Evolutionary conservation across 768 basidiomycete genomes (phyloP).

Genomic region (Lentinula raphanica): DNA sequence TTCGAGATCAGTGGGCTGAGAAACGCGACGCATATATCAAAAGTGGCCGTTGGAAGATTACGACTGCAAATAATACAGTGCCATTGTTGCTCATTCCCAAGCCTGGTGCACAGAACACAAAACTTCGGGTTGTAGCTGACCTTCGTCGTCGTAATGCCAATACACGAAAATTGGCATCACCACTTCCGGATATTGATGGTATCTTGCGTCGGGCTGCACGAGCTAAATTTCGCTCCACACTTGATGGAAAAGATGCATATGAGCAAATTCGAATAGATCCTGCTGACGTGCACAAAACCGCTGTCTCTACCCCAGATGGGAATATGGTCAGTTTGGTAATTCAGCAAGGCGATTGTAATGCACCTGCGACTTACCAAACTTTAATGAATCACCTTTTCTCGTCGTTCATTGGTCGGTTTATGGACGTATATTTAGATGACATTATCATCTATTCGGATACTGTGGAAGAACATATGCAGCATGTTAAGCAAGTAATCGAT

Average conservation of each 20-base stretch:
- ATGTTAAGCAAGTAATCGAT: conserved; percentile 22
- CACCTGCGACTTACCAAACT: conserved; percentile 28
- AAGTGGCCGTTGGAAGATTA: conserved; percentile 22
- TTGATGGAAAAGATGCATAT: conserved; percentile 37
- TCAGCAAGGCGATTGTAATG: conserved; percentile 26
- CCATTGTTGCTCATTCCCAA: conserved; percentile 23
- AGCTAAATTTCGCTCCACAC: conserved; percentile 21
- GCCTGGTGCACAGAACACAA: conserved; percentile 12
- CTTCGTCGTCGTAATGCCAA: conserved; percentile 32
- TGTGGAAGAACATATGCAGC: conserved; percentile 21
- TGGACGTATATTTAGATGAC: conserved; percentile 33
- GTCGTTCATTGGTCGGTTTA: conserved; percentile 21
- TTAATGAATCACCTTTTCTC: conserved; percentile 29
- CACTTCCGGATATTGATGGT: conserved; percentile 35
- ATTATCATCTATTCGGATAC: conserved; percentile 31
- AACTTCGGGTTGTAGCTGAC: conserved; percentile 32
- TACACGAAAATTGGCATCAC: conserved; percentile 28
- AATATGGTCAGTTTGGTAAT: conserved; percentile 26
- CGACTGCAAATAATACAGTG: not conserved
- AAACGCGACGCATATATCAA: conserved; percentile 18
- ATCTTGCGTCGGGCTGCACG: conserved; percentile 29
- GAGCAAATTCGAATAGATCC: conserved; percentile 29
- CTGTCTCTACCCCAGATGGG: conserved; percentile 24
- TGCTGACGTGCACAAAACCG: conserved; percentile 18
- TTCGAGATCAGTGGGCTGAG: conserved; percentile 15